Base-by-base conservation (phyloP, 148 eudicot species). In the Oxyria digyna region DNA sequence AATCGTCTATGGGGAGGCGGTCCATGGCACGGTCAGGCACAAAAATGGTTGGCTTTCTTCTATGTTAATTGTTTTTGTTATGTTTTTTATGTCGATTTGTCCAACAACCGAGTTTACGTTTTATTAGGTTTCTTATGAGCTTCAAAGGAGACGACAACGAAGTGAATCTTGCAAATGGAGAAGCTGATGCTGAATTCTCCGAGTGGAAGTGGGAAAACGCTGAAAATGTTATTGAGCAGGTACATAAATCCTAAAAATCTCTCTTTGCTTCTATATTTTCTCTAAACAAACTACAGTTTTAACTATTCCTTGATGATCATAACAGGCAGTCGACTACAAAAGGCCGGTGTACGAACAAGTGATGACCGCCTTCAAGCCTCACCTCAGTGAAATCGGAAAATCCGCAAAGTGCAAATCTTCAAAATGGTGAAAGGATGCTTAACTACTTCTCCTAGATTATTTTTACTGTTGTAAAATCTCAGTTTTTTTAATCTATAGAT, bases 21-120 rank as follows among this genome's bases (percentile, higher is more conserved):
- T 24, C 96, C 89, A 89, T 93, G 98, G 98, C 96, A 93, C 72
- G 98, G 98, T 7, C 98, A 89, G 74, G 95, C 96, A 69, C 98
- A 93, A 70, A 93, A 93, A 70, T 93, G 98, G 98, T 92, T 70
- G 70, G 81, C 67, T 10, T 24, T 49, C 1, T 74, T 12, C 3
- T 3, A 0, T 10, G 0, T 6, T 50, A 20, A 20, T 49, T 49
- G n/a, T n/a, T n/a, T n/a, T n/a, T n/a, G n/a, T n/a, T n/a, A n/a
- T n/a, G n/a, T n/a, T n/a, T n/a, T n/a, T n/a, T n/a, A n/a, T n/a
- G n/a, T n/a, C n/a, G n/a, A n/a, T n/a, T n/a, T n/a, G n/a, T n/a
- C n/a, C n/a, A n/a, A n/a, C n/a, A n/a, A n/a, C n/a, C n/a, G n/a
- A n/a, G n/a, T n/a, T n/a, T n/a, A n/a, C n/a, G n/a, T n/a, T n/a